A percentile compares a stretch with the other conserved stretches of the same genome.
These are phyloP conservation scores for Candida labiduridarum DNA, from an alignment of 1,139 yeast species.

Conservation along the genomic window DNA sequence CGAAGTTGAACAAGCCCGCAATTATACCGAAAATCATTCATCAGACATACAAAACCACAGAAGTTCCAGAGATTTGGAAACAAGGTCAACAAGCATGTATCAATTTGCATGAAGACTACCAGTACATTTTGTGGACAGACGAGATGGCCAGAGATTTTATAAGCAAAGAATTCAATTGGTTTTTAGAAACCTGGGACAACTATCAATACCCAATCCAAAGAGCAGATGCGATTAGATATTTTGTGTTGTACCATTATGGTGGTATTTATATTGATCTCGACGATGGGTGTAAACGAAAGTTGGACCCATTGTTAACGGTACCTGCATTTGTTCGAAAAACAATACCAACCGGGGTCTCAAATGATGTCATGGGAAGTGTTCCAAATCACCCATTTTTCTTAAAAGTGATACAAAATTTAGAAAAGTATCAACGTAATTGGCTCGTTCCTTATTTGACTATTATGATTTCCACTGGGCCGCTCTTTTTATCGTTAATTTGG, in stretches of 20 bases:
- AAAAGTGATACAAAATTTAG: constrained; percentile 65
- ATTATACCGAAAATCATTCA: constrained; percentile 88
- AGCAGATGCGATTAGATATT: constrained; percentile 92
- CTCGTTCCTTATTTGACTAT: constrained; percentile 85
- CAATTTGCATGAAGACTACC: constrained; percentile 81
- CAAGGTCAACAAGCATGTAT: constrained; percentile 76
- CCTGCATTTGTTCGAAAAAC: constrained; percentile 91
- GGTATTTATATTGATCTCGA: constrained; percentile 91
- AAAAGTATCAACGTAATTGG: constrained; percentile 71
- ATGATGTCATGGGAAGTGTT: constrained; percentile 89
- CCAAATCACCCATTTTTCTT: constrained; percentile 86
- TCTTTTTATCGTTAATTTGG: constrained; percentile 84
- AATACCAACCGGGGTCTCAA: constrained; percentile 86
- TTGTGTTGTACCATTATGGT: constrained; percentile 80
- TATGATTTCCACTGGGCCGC: constrained; percentile 93
- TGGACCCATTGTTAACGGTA: constrained; percentile 78
- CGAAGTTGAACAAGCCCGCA: constrained; percentile 41
- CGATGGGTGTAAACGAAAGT: constrained; percentile 76
- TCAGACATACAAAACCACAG: constrained; percentile 82
- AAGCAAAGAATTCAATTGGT: constrained; percentile 82
- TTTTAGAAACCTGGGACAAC: constrained; percentile 72
- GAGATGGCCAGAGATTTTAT: constrained; percentile 79
- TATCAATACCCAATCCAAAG: constrained; percentile 84
- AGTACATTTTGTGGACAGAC: constrained; percentile 91
- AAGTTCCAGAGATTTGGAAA: constrained; percentile 80